Evolutionary conservation across 305 asterid species (phyloP).

Genomic region (Vinca major): DNA sequence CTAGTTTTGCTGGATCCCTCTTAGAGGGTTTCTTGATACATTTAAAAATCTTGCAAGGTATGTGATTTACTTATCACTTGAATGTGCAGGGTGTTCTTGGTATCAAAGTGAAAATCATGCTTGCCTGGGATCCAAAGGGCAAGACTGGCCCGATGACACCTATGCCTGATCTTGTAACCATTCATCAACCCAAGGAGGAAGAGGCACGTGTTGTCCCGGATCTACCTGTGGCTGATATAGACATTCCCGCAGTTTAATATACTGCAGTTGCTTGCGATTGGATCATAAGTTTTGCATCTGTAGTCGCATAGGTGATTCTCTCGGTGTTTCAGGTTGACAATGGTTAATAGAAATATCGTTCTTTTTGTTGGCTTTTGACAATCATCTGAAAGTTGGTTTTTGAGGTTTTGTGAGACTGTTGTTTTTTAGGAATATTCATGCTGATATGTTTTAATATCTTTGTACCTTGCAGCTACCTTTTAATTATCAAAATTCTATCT

Average conservation of each 20-base stretch:
- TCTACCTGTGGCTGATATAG: slow-evolving; percentile 11
- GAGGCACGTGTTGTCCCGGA: slow-evolving; percentile 25
- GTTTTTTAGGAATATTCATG: background rate
- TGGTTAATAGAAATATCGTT: slow-evolving; percentile 9
- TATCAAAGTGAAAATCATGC: slow-evolving; percentile 61
- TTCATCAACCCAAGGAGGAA: slow-evolving; percentile 52
- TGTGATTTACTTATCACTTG: background rate
- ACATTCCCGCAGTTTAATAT: slow-evolving; percentile 7
- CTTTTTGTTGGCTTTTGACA: slow-evolving; percentile 1
- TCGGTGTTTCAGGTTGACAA: slow-evolving; percentile 4
- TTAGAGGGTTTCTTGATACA: no score
- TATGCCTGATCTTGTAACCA: slow-evolving; percentile 51
- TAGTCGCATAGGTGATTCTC: slow-evolving; percentile 3
- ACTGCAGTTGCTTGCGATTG: background rate
- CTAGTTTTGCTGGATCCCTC: no score
- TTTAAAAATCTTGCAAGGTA: no score
- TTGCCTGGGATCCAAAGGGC: slow-evolving; percentile 62
- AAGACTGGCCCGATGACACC: slow-evolving; percentile 50
- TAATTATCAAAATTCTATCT: background rate
- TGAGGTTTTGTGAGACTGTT: background rate
- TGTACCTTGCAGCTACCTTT: background rate
- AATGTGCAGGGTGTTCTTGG: slow-evolving; percentile 46
- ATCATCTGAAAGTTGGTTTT: background rate
- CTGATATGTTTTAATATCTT: background rate
- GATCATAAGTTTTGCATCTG: background rate